Evolutionary conservation across 805 yeast genomes (phyloP).

Genomic region (Grigorovia jiainica): DNA sequence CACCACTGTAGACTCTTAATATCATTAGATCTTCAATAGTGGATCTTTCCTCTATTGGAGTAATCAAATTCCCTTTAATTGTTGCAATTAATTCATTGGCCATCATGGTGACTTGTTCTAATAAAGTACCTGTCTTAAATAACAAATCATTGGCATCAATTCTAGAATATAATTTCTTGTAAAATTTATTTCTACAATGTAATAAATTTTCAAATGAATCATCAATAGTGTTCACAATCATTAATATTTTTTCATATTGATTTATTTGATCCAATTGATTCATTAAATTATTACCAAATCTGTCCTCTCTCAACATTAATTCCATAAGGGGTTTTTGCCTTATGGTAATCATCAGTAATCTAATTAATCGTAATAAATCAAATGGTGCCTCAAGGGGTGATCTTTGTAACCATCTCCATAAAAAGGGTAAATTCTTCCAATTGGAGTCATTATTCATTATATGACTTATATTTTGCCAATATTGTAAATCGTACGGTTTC

Average conservation of each 20-base stretch:
- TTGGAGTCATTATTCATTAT: neutral
- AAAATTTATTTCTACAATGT: neutral
- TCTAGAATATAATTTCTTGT: conserved; percentile 4
- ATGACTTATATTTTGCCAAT: neutral
- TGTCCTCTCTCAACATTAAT: neutral
- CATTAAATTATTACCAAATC: neutral
- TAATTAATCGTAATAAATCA: neutral
- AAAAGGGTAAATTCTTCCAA: neutral
- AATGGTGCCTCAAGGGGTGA: neutral
- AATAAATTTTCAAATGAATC: conserved; percentile 2
- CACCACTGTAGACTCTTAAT: conserved; percentile 20
- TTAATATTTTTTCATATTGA: conserved; percentile 1
- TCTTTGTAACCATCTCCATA: neutral
- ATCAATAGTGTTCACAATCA: conserved; percentile 3
- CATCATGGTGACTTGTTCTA: neutral
- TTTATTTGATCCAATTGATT: neutral
- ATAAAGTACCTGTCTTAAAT: neutral
- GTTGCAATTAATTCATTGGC: neutral
- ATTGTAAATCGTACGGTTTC: neutral
- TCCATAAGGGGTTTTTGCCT: neutral
- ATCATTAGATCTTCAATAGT: conserved; percentile 16
- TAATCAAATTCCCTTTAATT: neutral
- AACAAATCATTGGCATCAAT: conserved; percentile 1
- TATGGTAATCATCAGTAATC: neutral
- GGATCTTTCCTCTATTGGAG: neutral